These are phyloP conservation scores for Protea cynaroides DNA, from an alignment of 164 flowering plant species.

Conservation along the genomic window DNA sequence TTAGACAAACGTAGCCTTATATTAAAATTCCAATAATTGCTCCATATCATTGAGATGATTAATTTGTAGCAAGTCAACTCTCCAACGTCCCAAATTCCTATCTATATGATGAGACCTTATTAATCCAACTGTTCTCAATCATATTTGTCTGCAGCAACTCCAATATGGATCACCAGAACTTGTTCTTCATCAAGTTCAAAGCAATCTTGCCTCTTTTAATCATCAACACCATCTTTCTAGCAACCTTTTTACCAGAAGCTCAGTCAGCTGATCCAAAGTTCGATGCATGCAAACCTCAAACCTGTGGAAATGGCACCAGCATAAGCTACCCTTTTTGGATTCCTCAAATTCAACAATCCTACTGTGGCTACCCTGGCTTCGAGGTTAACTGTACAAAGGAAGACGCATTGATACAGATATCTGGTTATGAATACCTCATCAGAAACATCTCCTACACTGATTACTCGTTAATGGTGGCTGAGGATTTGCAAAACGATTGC, in stretches of 20 bases:
- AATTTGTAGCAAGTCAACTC: too few relatives aligned
- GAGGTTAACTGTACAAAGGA: constrained; percentile 25
- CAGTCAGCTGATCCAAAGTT: constrained; percentile 23
- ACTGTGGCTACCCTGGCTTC: constrained; percentile 45
- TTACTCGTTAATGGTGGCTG: constrained; percentile 25
- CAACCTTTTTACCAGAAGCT: constrained; percentile 5
- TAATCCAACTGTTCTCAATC: too few relatives aligned
- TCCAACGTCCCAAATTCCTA: too few relatives aligned
- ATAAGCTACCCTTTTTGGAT: constrained; percentile 58
- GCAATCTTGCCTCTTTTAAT: not conserved
- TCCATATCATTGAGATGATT: too few relatives aligned
- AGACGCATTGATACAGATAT: constrained; percentile 30
- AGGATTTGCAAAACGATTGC: constrained; percentile 18
- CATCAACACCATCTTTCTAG: constrained; percentile 10
- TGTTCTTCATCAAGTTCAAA: constrained; percentile 3
- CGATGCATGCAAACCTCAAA: constrained; percentile 34
- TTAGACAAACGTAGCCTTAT: too few relatives aligned
- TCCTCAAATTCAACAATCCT: constrained; percentile 26
- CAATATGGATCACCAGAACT: too few relatives aligned
- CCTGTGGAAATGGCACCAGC: constrained; percentile 36
- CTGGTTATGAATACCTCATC: constrained; percentile 29
- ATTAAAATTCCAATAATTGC: too few relatives aligned
- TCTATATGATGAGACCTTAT: too few relatives aligned
- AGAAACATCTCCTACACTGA: constrained; percentile 30
- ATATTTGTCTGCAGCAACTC: too few relatives aligned